A percentile compares a stretch with the other conserved stretches of the same genome.
Conservation (phyloP, 2,329 filamentous ascomycete species). For the Cucurbitaria berberidis region DNA sequence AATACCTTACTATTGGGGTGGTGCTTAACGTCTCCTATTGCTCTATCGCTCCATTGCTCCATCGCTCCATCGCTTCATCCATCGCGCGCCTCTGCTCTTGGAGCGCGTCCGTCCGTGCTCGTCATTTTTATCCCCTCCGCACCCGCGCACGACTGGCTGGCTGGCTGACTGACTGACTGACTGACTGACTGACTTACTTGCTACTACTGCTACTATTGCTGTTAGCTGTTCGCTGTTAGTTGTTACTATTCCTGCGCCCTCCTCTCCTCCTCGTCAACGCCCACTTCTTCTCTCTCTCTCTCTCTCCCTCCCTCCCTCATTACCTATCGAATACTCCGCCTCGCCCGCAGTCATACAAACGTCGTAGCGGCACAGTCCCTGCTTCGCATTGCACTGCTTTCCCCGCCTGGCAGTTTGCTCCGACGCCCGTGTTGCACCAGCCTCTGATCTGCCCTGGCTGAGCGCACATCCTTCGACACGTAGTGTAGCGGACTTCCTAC, state of each 20-base stretch:
- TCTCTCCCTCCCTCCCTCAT: no score
- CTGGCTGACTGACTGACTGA: no score
- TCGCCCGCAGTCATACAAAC: constrained; percentile 4
- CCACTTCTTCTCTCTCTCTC: no score
- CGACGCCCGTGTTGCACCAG: constrained; percentile 29
- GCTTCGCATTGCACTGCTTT: constrained; percentile 7
- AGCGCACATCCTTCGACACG: constrained; percentile 41
- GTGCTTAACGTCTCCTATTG: no score
- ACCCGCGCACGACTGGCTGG: constrained; percentile 18
- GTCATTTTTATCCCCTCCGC: constrained; percentile 32
- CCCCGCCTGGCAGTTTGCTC: constrained; percentile 7
- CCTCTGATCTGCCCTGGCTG: constrained; percentile 36
- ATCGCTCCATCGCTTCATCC: neutral
- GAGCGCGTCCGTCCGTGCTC: constrained; percentile 23
- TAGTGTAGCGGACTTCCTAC: constrained; percentile 44
- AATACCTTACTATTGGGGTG: no score
- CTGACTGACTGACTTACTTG: constrained; percentile 12
- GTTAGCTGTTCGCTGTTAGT: constrained; percentile 3
- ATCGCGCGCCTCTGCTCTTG: neutral
- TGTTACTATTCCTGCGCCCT: no score
- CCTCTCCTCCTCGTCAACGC: no score
- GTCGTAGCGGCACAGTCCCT: no score
- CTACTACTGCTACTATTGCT: constrained; percentile 3
- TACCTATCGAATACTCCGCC: constrained; percentile 13
- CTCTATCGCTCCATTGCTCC: no score